Evolutionary conservation across 495 filamentous ascomycete species (phyloP).

Genomic region (Penicillium subrubescens): DNA sequence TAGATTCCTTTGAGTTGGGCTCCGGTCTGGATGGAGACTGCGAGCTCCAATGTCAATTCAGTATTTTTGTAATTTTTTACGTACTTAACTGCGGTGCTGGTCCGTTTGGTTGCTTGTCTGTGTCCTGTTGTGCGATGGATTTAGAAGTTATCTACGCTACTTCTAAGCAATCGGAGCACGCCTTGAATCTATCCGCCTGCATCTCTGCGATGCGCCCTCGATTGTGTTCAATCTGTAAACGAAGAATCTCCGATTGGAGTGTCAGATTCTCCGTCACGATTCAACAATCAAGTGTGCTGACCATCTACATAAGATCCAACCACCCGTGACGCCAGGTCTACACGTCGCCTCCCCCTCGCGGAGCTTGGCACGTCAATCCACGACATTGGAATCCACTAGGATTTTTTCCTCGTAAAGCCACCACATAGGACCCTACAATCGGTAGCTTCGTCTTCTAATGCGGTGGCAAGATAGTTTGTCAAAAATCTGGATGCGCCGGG

Average conservation of each 20-base stretch:
- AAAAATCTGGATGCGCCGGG: background rate
- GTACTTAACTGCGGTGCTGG: background rate
- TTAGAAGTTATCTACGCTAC: background rate
- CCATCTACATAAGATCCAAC: background rate
- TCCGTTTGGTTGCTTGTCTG: background rate
- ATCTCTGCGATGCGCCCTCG: background rate
- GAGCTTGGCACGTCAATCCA: slow-evolving; percentile 20
- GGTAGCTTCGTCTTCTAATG: background rate
- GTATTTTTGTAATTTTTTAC: background rate
- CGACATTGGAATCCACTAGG: slow-evolving; percentile 10
- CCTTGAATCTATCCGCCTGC: background rate
- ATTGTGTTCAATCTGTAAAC: background rate
- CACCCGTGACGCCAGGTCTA: background rate
- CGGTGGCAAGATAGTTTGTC: background rate
- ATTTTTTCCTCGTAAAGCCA: background rate
- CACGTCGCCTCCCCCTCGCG: slow-evolving; percentile 7
- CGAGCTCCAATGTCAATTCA: background rate
- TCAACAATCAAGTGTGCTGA: background rate
- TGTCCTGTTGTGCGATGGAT: background rate
- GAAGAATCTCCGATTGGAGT: background rate
- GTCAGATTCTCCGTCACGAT: background rate
- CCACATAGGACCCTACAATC: background rate
- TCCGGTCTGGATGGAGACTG: background rate
- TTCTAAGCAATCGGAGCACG: background rate
- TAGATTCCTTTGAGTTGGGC: background rate